These are phyloP conservation scores for Pichia exigua DNA, from an alignment of 805 yeast species.

Conservation along the genomic window DNA sequence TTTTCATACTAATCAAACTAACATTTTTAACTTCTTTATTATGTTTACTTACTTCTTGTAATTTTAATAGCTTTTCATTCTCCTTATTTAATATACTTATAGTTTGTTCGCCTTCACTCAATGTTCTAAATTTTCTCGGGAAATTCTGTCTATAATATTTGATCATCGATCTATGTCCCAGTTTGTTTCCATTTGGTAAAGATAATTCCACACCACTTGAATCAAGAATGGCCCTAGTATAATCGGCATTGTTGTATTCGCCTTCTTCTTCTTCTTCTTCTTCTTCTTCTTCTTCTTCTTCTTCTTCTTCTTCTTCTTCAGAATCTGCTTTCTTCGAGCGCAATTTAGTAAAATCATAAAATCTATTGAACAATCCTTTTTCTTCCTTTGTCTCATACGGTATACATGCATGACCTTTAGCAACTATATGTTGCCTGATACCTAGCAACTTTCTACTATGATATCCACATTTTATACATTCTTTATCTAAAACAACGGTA, in stretches of 20 bases:
- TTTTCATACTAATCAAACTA: conserved; percentile 17
- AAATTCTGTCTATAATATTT: conserved; percentile 60
- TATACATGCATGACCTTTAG: conserved; percentile 80
- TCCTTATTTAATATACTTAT: conserved; percentile 16
- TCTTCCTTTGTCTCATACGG: conserved; percentile 83
- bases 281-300: not conserved
- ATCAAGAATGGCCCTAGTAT: conserved; percentile 25
- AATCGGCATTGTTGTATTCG: conserved; percentile 18
- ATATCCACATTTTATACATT: conserved; percentile 75
- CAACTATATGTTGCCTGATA: conserved; percentile 75
- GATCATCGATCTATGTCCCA: conserved; percentile 71
- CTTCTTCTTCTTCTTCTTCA: conserved; percentile 1
- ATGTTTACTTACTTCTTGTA: conserved; percentile 10
- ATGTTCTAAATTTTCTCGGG: conserved; percentile 32
- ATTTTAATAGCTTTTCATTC: conserved; percentile 12
- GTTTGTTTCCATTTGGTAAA: conserved; percentile 66
- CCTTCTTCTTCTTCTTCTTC: conserved; percentile 10
- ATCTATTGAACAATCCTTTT: conserved; percentile 57
- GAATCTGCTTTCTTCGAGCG: not conserved
- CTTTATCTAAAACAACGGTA: conserved; percentile 66
- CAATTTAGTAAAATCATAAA: conserved; percentile 65
- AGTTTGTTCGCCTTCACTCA: conserved; percentile 58
- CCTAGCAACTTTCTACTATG: conserved; percentile 74
- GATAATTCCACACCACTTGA: conserved; percentile 51
- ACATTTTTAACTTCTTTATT: conserved; percentile 40